Evolutionary conservation across 2,329 filamentous ascomycete genomes (phyloP), one percentile per base, ranked within the genome.

Genomic region (Epichloe typhina): DNA sequence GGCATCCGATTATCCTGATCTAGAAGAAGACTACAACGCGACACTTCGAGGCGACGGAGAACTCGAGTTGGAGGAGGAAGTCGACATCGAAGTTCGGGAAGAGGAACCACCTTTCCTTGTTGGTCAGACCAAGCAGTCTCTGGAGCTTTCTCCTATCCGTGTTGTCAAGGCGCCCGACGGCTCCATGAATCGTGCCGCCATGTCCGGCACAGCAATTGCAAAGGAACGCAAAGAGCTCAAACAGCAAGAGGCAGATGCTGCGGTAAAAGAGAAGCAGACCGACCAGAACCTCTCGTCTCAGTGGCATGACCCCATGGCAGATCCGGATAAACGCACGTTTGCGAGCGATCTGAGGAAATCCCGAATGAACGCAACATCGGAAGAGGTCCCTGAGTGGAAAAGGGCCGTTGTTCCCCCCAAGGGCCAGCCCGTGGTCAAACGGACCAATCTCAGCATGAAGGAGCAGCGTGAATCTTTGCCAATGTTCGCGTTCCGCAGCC

Each of bases 91-190:
- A 66, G 87, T 98, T 33, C 80, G 84, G 57, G 93, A 98, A 55
- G 93, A 98, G 60, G 93, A 98, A 61, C 94, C 93, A 0, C 93
- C 93, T 0, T 98, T 98, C 72, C 69, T 98, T 55, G 86, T 88
- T 15, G 93, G 93, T 4, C 94, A 98, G 66, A 98, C 93, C 0
- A 96, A 96, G 63, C 90, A 95, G 63, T 95, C 89, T 9, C 74
- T 98, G 8, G 93, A 98, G 62, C 71, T 98, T 4, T 96, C 90
- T 2, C 93, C 93, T 0, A 98, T 98, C 54, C 80, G 94, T 56
- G 90, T 98, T 21, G 88, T 98, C 59, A 97, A 97, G 68, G 93
- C 93, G 1, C 94, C 93, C 0, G 93, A 98, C 66, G 93, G 93
- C n/a, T 97, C 91, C 4, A 83, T 98, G 67, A 98, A 98, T 64